These are phyloP conservation scores for Ascocoryne sarcoides DNA, from an alignment of 2,329 filamentous ascomycete genomes.

Conservation along the genomic window DNA sequence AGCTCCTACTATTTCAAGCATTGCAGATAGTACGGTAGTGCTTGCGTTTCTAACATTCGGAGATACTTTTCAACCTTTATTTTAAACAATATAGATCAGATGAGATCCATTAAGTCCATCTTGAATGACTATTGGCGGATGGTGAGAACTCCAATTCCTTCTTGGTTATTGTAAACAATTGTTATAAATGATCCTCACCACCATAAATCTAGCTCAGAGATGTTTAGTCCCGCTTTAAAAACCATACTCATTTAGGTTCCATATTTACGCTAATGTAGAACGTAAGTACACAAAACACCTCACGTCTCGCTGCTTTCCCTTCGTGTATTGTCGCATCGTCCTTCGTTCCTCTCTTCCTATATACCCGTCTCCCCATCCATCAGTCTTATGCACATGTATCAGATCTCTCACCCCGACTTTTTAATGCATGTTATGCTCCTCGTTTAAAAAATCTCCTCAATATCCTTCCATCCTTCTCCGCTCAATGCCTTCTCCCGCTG, in stretches of 20 bases:
- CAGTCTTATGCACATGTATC: neutral
- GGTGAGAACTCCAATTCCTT: too few relatives aligned
- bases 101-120: too few relatives aligned
- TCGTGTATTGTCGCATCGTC: neutral
- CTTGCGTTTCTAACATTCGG: too few relatives aligned
- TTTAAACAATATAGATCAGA: too few relatives aligned
- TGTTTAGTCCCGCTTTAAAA: neutral
- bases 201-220: neutral
- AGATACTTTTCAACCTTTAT: too few relatives aligned
- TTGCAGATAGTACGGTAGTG: too few relatives aligned
- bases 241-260: neutral
- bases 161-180: too few relatives aligned
- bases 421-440: neutral
- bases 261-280: neutral
- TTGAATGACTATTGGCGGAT: too few relatives aligned
- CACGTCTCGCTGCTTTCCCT: too few relatives aligned
- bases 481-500: constrained; percentile 37
- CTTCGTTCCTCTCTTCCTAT: neutral
- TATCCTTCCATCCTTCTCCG: constrained; percentile 25
- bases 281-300: neutral
- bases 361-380: neutral
- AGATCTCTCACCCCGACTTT: neutral
- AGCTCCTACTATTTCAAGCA: too few relatives aligned
- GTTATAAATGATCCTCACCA: too few relatives aligned
- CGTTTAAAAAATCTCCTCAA: constrained; percentile 30